Evolutionary conservation across 2,329 filamentous ascomycete genomes (phyloP).

Genomic region (Botryotinia convoluta): DNA sequence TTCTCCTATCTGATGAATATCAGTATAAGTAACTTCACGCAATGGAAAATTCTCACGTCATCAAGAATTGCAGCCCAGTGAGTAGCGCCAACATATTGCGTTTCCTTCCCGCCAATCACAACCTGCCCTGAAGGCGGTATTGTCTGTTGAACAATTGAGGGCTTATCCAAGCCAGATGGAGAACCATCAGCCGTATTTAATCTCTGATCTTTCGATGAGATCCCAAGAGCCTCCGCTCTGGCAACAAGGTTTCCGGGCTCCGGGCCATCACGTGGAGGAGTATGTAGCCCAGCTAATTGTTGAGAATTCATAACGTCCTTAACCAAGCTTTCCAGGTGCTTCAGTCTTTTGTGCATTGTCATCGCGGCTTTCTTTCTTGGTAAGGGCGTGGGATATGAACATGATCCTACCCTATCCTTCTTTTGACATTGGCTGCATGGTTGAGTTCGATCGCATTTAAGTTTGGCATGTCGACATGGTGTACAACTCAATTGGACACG

Average conservation of each 20-base stretch:
- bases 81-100: conserved; percentile 56
- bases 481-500: conserved; percentile 25
- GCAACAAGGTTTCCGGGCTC: background rate
- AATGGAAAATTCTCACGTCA: conserved; percentile 46
- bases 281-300: background rate
- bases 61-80: conserved; percentile 60
- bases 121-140: conserved; percentile 41
- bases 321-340: conserved; percentile 57
- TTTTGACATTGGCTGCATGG: conserved; percentile 54
- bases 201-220: background rate
- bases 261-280: background rate
- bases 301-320: conserved; percentile 48
- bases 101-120: conserved; percentile 45
- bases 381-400: conserved; percentile 50
- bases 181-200: background rate
- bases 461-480: conserved; percentile 27
- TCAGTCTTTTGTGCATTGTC: conserved; percentile 54
- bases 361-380: conserved; percentile 38
- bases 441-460: conserved; percentile 51
- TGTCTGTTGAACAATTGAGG: background rate
- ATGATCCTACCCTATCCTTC: conserved; percentile 47
- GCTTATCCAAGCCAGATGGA: background rate
- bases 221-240: background rate
- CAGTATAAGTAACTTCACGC: background rate
- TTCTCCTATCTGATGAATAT: conserved; percentile 52